Evolutionary conservation across 805 yeast species (phyloP).

Genomic region (Saturnispora zaruensis): DNA sequence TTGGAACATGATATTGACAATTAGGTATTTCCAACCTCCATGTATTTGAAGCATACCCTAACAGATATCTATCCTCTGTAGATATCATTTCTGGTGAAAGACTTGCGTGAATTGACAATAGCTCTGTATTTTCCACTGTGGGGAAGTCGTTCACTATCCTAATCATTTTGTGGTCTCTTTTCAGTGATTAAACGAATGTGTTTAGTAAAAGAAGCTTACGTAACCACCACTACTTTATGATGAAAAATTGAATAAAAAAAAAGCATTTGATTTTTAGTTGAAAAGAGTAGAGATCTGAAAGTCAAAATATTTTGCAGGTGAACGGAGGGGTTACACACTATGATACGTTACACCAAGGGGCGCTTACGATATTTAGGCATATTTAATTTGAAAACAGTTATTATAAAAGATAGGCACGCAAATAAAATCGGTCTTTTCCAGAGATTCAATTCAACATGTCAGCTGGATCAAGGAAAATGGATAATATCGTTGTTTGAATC

Average conservation of each 20-base stretch:
- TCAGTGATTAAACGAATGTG: neutral
- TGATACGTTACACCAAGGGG: neutral
- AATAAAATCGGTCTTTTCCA: neutral
- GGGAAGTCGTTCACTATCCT: conserved; percentile 21
- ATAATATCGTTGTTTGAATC: conserved; percentile 6
- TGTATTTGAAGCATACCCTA: conserved; percentile 19
- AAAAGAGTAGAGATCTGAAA: neutral
- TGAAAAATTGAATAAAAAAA: neutral
- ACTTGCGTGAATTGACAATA: conserved; percentile 16
- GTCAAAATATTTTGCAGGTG: neutral
- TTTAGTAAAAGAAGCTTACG: neutral
- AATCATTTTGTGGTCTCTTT: neutral
- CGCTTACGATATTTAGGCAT: neutral
- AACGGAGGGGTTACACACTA: neutral
- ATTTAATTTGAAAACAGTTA: neutral
- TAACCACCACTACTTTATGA: neutral
- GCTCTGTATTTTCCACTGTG: conserved; percentile 26
- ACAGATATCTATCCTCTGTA: conserved; percentile 13
- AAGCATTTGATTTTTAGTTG: neutral
- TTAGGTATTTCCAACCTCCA: conserved; percentile 15
- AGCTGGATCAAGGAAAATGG: neutral
- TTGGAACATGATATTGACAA: conserved; percentile 8
- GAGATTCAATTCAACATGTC: neutral
- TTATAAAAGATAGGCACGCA: neutral
- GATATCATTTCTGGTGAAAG: conserved; percentile 21